phyloP scores from a whole-genome alignment of 768 basidiomycete genomes.

The Amanita molliuscula region DNA sequence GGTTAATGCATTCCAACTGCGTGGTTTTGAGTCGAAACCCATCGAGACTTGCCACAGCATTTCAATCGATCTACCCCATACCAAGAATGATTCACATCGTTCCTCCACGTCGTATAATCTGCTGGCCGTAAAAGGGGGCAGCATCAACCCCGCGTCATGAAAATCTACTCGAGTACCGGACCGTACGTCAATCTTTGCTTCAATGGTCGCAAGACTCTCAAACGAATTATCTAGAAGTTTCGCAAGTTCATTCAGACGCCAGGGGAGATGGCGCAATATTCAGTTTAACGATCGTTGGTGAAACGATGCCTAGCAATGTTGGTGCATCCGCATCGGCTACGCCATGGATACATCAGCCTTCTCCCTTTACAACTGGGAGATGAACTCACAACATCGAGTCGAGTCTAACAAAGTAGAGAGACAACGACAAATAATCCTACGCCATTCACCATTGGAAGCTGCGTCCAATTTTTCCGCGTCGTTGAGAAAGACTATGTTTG shows the following conservation, averaged over 20 bases:
- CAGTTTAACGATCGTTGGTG: constrained; percentile 2
- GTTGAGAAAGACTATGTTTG: constrained; percentile 46
- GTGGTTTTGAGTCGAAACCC: constrained; percentile 18
- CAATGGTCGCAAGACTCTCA: neutral
- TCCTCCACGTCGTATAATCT: constrained; percentile 24
- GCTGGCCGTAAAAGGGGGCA: constrained; percentile 23
- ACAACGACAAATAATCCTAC: constrained; percentile 41
- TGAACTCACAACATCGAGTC: constrained; percentile 16
- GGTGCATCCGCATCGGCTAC: neutral
- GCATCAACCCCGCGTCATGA: neutral
- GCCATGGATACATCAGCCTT: neutral
- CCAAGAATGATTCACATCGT: constrained; percentile 17
- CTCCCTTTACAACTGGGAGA: neutral
- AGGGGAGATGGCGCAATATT: neutral
- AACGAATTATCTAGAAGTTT: neutral
- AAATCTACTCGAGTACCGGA: neutral
- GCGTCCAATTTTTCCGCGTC: constrained; percentile 42
- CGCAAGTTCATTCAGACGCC: neutral
- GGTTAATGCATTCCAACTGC: constrained; percentile 43
- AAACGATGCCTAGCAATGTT: neutral
- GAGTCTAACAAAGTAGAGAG: constrained; percentile 16
- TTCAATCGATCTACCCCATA: constrained; percentile 48
- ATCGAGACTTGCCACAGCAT: constrained; percentile 46
- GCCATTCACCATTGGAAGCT: constrained; percentile 53
- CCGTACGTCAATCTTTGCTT: neutral